phyloP scores from a whole-genome alignment of 2,329 filamentous ascomycete species.

The Thermomyces lanuginosus region DNA sequence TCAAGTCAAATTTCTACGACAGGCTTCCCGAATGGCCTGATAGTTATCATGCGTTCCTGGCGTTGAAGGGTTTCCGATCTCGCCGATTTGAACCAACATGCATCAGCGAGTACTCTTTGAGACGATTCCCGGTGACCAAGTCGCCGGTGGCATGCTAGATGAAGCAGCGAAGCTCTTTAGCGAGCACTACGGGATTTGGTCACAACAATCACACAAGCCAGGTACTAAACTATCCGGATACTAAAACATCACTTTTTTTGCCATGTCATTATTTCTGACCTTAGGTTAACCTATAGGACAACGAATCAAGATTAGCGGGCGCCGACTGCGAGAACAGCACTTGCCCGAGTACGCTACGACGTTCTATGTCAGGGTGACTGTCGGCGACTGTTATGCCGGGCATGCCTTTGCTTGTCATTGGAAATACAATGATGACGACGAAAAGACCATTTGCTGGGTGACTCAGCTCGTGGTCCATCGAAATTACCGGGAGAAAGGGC shows the following conservation, averaged over 20 bases:
- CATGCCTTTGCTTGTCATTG: slow-evolving; percentile 23
- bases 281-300: not conserved
- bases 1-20: too few relatives aligned
- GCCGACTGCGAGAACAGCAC: slow-evolving; percentile 1
- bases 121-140: slow-evolving; percentile 11
- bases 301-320: not conserved
- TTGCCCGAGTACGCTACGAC: slow-evolving; percentile 6
- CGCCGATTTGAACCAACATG: too few relatives aligned
- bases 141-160: slow-evolving; percentile 22
- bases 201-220: slow-evolving; percentile 9
- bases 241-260: too few relatives aligned
- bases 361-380: slow-evolving; percentile 18
- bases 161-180: slow-evolving; percentile 20
- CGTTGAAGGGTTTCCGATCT: too few relatives aligned
- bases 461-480: slow-evolving; percentile 26
- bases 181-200: slow-evolving; percentile 21
- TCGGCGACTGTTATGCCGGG: slow-evolving; percentile 18
- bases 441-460: slow-evolving; percentile 23
- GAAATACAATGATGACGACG: slow-evolving; percentile 13
- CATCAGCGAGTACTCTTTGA: too few relatives aligned
- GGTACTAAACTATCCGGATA: not conserved
- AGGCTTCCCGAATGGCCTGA: too few relatives aligned
- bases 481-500: slow-evolving; percentile 20
- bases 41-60: too few relatives aligned
- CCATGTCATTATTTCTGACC: not conserved